Evolutionary conservation across 164 flowering plant genomes (phyloP), one percentile per base, ranked within the genome.

Genomic region (Akebia trifoliata): DNA sequence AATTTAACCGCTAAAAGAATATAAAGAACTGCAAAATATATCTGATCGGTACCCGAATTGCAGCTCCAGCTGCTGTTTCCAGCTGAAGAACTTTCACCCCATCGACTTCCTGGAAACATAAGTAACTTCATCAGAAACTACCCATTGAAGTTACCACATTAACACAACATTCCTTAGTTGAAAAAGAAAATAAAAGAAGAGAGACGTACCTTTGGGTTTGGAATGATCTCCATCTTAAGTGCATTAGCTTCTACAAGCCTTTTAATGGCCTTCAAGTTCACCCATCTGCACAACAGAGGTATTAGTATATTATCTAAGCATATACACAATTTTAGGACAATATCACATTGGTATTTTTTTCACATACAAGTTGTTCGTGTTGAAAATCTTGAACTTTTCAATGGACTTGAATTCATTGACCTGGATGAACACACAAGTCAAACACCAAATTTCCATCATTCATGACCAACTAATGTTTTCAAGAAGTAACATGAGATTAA

Each of bases 31-130:
- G 32, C 42, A 15, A 35, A 20, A 24, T n/a, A 18, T 9, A 49
- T n/a, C n/a, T n/a, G n/a, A n/a, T n/a, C n/a, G n/a, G n/a, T 81
- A 90, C 99, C 97, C 69, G 75, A 29, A 94, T 94, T 40, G 97
- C 97, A 53, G 99, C 96, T 60, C 97, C 99, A 65, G 96, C 99
- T 34, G 97, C 99, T 38, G 99, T 90, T 80, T 90, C 99, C 20
- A 88, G 82, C 77, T 88, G 97, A 82, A 88, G 93, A 76, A 90
- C 91, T 73, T 94, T 88, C 53, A 88, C 59, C 18, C 96, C 94
- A 60, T 82, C 83, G 25, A 86, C 96, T 79, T 85, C 99, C 99
- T 94, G 80, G 18, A 72, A 64, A 45, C 8, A 57, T n/a, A 5
- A 59, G 31, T 17, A 48, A 32, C 15, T 22, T 24, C 59, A 54